Evolutionary conservation across 2,329 filamentous ascomycete genomes (phyloP), one percentile per base, ranked within the genome.

Genomic region (Fusarium siculi): DNA sequence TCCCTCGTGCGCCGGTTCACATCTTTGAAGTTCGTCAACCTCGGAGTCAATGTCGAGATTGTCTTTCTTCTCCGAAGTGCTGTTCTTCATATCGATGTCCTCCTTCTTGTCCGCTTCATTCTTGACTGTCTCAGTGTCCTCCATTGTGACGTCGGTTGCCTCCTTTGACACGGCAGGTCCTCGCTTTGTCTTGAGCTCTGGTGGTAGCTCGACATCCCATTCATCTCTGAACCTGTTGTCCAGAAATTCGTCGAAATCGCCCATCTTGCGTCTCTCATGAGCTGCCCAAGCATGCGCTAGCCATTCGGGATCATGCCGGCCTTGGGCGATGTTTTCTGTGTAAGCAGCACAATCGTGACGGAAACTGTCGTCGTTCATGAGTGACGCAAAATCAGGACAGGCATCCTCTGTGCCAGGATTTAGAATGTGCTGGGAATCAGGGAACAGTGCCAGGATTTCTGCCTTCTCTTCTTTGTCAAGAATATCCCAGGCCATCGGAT

Each of bases 221-320:
- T 85, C 84, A 6, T 82, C 77, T 74, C 84, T 81, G 63, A 90
- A 87, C 59, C 83, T 83, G 5, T 79, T 74, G 15, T 81, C 78
- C 36, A 88, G 79, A 57, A 83, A 85, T 7, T 84, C 83, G 65
- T 89, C 84, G 67, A 88, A 90, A 4, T 85, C 81, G 9, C 88
- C 88, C 2, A 80, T 76, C 56, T 80, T 81, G 62, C 87, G 85
- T 75, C 83, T 81, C 60, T 83, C 81, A 68, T 89, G 86, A 1
- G 88, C 88, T 8, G 77, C 77, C 82, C 85, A 89, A 2, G 88
- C 88, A 62, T 86, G 81, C 21, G 76, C 79, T 12, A 90, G 82
- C 88, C 88, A 90, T 19, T 83, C 82, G 4, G 84, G 82, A 70
- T 89, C 87, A 64, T 89, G 86, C 39, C 82, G 84, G 7, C 88